These are phyloP conservation scores for Calonectria pseudoreteaudii DNA, from an alignment of 2,329 filamentous ascomycete genomes.

Conservation along the genomic window DNA sequence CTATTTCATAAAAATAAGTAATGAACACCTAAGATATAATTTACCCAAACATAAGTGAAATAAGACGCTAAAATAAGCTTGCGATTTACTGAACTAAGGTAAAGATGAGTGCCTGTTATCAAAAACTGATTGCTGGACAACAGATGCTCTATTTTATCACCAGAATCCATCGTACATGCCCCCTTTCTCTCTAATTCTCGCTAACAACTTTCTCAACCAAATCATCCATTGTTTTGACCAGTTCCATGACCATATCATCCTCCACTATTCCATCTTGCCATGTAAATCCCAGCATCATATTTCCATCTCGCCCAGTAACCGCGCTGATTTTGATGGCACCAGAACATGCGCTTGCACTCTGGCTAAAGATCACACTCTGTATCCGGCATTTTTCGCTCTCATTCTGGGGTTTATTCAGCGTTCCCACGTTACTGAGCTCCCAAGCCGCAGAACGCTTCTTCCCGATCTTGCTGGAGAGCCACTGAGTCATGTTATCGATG, in stretches of 20 bases:
- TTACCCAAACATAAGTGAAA: too few species aligned
- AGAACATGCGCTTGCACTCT: slow-evolving; percentile 19
- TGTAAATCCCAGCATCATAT: slow-evolving; percentile 5
- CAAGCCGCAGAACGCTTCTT: slow-evolving; percentile 8
- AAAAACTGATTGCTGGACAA: too few species aligned
- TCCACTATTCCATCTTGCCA: slow-evolving; percentile 10
- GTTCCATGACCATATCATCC: neutral
- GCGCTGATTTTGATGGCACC: slow-evolving; percentile 14
- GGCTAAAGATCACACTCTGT: neutral
- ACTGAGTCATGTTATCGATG: neutral
- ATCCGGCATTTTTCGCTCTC: neutral
- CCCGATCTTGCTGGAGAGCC: slow-evolving; percentile 8
- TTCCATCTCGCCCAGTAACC: neutral
- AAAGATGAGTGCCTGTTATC: too few species aligned
- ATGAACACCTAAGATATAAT: too few species aligned
- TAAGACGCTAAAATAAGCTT: too few species aligned
- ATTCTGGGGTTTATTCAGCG: neutral
- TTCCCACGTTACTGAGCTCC: slow-evolving; percentile 15
- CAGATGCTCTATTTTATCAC: too few species aligned
- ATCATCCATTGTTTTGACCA: neutral
- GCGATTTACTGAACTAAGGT: too few species aligned
- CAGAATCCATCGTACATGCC: too few species aligned
- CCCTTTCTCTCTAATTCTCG: too few species aligned
- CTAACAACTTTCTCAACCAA: neutral
- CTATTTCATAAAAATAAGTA: too few species aligned